Conservation (phyloP, 352 stramenopile genomes). For the Globisporangium irregulare region DNA sequence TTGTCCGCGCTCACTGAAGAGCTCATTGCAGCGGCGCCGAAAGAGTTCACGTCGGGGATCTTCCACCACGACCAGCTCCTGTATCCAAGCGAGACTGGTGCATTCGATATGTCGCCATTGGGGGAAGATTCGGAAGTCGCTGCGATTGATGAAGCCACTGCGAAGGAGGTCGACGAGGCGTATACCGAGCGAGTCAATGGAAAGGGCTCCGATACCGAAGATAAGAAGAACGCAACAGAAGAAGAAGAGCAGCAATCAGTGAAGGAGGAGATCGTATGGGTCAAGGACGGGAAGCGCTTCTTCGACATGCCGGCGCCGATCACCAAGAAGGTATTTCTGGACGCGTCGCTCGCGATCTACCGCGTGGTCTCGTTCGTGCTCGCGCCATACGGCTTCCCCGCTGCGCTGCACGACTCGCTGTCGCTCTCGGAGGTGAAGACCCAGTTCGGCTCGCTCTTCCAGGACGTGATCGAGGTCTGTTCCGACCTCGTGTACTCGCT, state of each 20-base stretch:
- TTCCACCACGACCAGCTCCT: conserved; percentile 42
- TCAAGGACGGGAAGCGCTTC: conserved; percentile 52
- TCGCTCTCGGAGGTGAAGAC: conserved; percentile 73
- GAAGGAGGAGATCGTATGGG: conserved; percentile 47
- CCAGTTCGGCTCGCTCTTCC: conserved; percentile 68
- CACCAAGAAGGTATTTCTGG: conserved; percentile 63
- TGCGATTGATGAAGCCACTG: conserved; percentile 9
- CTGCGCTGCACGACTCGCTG: conserved; percentile 47
- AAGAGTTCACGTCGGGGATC: conserved; percentile 37
- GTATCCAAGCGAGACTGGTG: conserved; percentile 39
- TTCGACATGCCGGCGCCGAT: conserved; percentile 82
- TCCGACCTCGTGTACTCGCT: conserved; percentile 83
- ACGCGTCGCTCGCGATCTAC: conserved; percentile 65
- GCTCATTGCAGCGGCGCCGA: conserved; percentile 35
- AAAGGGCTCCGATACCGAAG: conserved; percentile 19
- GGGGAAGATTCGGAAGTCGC: neutral
- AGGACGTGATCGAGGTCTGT: conserved; percentile 84
- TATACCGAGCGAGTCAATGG: conserved; percentile 46
- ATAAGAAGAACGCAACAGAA: conserved; percentile 8
- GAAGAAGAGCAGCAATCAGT: conserved; percentile 9
- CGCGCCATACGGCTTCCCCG: conserved; percentile 73
- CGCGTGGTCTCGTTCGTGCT: conserved; percentile 79
- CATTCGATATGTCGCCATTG: conserved; percentile 60
- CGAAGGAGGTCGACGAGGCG: conserved; percentile 35
- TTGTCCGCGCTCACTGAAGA: conserved; percentile 34